Base-by-base conservation (phyloP, 2,329 filamentous ascomycete genomes). In the Arthrobotrys iridis region DNA sequence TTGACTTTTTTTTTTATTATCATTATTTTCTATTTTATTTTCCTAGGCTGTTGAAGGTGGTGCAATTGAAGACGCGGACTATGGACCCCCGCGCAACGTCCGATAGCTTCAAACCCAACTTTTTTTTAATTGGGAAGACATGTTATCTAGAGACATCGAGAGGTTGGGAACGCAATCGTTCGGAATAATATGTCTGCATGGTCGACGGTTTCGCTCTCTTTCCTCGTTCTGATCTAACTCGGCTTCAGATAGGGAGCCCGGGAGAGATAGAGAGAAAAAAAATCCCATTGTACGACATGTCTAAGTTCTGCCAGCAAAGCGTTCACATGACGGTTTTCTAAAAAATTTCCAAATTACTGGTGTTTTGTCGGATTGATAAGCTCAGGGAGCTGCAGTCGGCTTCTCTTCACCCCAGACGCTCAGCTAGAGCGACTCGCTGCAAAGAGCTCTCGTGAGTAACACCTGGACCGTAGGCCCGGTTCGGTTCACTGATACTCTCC, bases 291-390 rank as follows among this genome's bases (percentile, higher is more conserved):
- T 33, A 64, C 43, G 57, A 18, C 37, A 55, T 24, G 26, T 59
- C 35, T 30, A 20, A 24, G 11, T 48, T 24, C 28, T 63, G 59
- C 67, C 66, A 64, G 43, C 58, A 26, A 64, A 58, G 64, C 18
- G 59, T 50, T 65, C 67, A 72, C 67, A 52, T 72, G 67, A 72
- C 58, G 33, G 28, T 59, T 62, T 55, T 10, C 15, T 20, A 13
- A 55, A 55, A 28, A 40, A 40, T n/a, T 26, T 24, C 33, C 18
- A 35, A 33, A 33, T 46, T 15, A 62, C n/a, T 18, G 57, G 40
- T 62, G 26, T 15, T 43, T 60, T 37, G 37, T 60, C 55, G 55
- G 35, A 15, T 71, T 71, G 66, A 71, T 71, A 71, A 71, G 66
- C 66, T 60, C 15, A 7, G 18, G 50, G 50, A 35, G 50, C 30